Evolutionary conservation across 1,139 yeast species (phyloP).

Genomic region (Kodamaea fungicola): DNA sequence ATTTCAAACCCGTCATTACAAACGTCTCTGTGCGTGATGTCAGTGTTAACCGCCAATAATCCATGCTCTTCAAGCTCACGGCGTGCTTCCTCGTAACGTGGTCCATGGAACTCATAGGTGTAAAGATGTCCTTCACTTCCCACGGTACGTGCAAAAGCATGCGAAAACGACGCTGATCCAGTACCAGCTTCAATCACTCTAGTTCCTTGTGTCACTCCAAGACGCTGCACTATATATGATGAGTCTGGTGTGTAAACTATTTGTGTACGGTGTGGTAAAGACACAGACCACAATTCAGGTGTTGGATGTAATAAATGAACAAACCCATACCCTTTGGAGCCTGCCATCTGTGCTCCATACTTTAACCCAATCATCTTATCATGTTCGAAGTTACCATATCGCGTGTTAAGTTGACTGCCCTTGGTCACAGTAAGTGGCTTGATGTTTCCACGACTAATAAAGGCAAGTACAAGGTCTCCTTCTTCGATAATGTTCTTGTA

Average conservation of each 20-base stretch:
- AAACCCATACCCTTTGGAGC: conserved; percentile 78
- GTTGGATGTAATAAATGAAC: conserved; percentile 87
- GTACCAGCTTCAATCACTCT: conserved; percentile 96
- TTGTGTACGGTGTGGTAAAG: conserved; percentile 95
- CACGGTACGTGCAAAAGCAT: conserved; percentile 82
- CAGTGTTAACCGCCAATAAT: conserved; percentile 42
- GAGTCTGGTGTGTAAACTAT: conserved; percentile 97
- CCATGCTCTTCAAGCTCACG: conserved; percentile 75
- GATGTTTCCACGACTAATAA: conserved; percentile 74
- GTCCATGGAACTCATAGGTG: conserved; percentile 89
- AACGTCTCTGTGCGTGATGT: conserved; percentile 87
- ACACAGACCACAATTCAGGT: conserved; percentile 92
- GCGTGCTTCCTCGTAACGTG: conserved; percentile 75
- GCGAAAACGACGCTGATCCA: conserved; percentile 95
- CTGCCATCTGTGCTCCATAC: conserved; percentile 85
- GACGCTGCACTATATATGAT: conserved; percentile 79
- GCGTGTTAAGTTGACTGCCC: conserved; percentile 68
- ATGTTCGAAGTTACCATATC: conserved; percentile 88
- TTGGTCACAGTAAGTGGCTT: conserved; percentile 66
- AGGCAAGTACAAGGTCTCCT: conserved; percentile 83
- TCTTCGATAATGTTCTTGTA: conserved; percentile 64
- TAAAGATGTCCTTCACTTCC: conserved; percentile 61
- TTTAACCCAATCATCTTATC: conserved; percentile 73
- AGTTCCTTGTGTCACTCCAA: conserved; percentile 70
- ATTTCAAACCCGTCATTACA: conserved; percentile 81